Conservation (phyloP, 2,329 filamentous ascomycete species). For the Neopestalotiopsis clavispora region DNA sequence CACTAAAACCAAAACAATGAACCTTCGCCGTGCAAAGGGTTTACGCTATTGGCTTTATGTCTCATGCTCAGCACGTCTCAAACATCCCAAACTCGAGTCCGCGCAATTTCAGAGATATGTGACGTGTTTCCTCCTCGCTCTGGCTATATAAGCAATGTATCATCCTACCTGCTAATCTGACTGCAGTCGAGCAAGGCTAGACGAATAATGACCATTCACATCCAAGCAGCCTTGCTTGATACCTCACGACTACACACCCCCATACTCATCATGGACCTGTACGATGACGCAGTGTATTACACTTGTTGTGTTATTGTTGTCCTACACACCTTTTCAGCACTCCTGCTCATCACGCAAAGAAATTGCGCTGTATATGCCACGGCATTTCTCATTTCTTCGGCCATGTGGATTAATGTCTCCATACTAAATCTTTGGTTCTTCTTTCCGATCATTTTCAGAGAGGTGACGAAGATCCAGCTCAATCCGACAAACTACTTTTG, state of each 20-base stretch:
- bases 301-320: conserved; percentile 27
- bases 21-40: neutral
- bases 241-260: neutral
- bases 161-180: neutral
- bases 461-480: conserved; percentile 20
- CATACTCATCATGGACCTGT: conserved; percentile 20
- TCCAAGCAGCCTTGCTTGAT: neutral
- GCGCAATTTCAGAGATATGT: conserved; percentile 4
- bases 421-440: conserved; percentile 30
- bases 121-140: neutral
- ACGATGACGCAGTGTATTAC: conserved; percentile 27
- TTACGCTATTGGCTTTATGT: conserved; percentile 1
- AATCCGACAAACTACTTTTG: neutral
- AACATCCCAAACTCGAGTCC: conserved; percentile 13
- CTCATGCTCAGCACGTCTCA: conserved; percentile 6
- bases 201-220: neutral
- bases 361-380: conserved; percentile 23
- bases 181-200: neutral
- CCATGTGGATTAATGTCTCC: conserved; percentile 27
- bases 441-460: conserved; percentile 25
- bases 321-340: conserved; percentile 25
- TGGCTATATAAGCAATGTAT: neutral
- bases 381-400: conserved; percentile 27
- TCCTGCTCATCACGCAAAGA: conserved; percentile 23
- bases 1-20: neutral